Evolutionary conservation across 495 filamentous ascomycete genomes (phyloP).

Genomic region (Aspergillus avenaceus): DNA sequence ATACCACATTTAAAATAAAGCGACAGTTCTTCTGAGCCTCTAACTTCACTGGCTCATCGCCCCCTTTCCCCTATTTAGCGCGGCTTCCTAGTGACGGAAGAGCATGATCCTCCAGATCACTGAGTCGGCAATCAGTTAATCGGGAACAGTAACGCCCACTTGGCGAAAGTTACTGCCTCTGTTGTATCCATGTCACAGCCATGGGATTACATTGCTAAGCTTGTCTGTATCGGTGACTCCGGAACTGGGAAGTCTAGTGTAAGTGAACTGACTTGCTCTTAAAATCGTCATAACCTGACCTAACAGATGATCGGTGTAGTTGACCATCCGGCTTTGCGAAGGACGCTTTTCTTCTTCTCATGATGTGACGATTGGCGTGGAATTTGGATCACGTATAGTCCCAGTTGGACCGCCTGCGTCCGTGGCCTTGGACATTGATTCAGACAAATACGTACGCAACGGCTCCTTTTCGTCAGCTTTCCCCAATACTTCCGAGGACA

Average conservation of each 20-base stretch:
- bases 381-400: constrained; percentile 93
- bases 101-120: constrained; percentile 15
- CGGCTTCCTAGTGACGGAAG: background rate
- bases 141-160: background rate
- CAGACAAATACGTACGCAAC: constrained; percentile 18
- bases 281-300: background rate
- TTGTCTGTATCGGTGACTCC: constrained; percentile 94
- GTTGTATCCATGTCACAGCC: constrained; percentile 62
- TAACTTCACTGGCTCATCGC: background rate
- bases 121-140: constrained; percentile 8
- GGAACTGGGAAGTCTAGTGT: constrained; percentile 87
- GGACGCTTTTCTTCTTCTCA: constrained; percentile 89
- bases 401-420: constrained; percentile 75
- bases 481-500: constrained; percentile 14
- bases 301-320: constrained; percentile 35
- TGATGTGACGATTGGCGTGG: constrained; percentile 97
- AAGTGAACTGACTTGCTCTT: constrained; percentile 18
- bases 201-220: constrained; percentile 98
- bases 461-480: constrained; percentile 8
- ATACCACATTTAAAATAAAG: no score
- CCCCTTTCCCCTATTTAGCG: background rate
- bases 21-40: background rate
- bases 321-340: constrained; percentile 95
- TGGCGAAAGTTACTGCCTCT: background rate
- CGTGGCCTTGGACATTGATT: constrained; percentile 34